Evolutionary conservation across 441 rosid species (phyloP), one percentile per base, ranked within the genome.

Genomic region (Populus hybrid): DNA sequence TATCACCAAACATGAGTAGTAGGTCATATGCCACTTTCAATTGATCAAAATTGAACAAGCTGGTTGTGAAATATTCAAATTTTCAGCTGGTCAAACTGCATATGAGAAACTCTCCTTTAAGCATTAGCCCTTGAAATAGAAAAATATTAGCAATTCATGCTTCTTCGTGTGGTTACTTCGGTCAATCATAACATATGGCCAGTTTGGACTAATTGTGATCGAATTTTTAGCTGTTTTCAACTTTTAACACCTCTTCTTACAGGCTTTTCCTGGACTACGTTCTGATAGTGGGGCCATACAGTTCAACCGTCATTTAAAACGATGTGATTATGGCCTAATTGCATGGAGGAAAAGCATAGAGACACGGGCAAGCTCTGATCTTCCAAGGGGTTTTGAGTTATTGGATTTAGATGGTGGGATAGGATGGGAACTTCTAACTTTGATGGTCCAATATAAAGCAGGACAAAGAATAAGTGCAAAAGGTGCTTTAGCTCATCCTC

Each of bases 381-480:
- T 93, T 40, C 85, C 89, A 30, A 91, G 76, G 85, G 97, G 97
- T 20, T 92, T 95, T 40, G 90, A 90, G 84, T 75, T 94, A 67
- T 67, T 92, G 81, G 99, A 94, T 80, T 86, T 94, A 77, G 98
- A 94, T 80, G 88, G 85, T 35, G 97, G 99, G 61, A 86, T 79
- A 75, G 99, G 98, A 68, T 94, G 99, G 98, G 97, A 95, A 78
- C 98, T 94, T 86, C 81, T 94, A n/a, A 88, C 92, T 46, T 94
- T 97, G 76, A 95, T 94, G 99, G 91, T 95, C 69, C 86, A 93
- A 12, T 93, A 86, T 78, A 95, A 93, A 87, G 98, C 99, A 63
- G 81, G 97, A 35, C 92, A 82, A 86, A 90, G 97, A 90, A 88
- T 86, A 72, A 94, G 95, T 24, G 99, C 97, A n/a, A 94, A 94